These are phyloP conservation scores for Monascus purpureus DNA, from an alignment of 495 filamentous ascomycete genomes.

Conservation along the genomic window DNA sequence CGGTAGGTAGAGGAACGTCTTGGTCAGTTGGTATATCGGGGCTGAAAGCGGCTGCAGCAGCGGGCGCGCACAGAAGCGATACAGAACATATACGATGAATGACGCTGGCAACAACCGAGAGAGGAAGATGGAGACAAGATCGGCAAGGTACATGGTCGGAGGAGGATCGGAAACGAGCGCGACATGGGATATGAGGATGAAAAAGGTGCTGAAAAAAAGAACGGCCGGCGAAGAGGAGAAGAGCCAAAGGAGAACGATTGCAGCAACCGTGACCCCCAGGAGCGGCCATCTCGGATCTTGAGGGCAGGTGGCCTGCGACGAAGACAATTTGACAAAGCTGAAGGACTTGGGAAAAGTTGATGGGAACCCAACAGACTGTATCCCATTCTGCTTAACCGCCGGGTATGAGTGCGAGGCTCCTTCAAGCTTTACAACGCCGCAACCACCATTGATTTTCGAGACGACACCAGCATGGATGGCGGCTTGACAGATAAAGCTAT, in stretches of 20 bases:
- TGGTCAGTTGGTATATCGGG: constrained; percentile 46
- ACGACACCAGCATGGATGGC: constrained; percentile 70
- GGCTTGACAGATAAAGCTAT: constrained; percentile 70
- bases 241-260: constrained; percentile 50
- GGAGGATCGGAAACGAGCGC: constrained; percentile 69
- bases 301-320: constrained; percentile 26
- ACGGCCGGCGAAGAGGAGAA: constrained; percentile 53
- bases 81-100: constrained; percentile 62
- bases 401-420: constrained; percentile 52
- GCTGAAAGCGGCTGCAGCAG: constrained; percentile 44
- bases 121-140: constrained; percentile 54
- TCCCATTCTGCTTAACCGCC: constrained; percentile 44
- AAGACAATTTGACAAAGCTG: constrained; percentile 40
- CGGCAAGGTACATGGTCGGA: constrained; percentile 32
- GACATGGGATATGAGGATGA: constrained; percentile 63
- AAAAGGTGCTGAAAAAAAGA: constrained; percentile 60
- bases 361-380: constrained; percentile 54
- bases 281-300: constrained; percentile 59
- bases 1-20: constrained; percentile 60
- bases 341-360: constrained; percentile 67
- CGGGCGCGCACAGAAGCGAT: constrained; percentile 46
- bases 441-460: constrained; percentile 55
- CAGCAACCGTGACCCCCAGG: constrained; percentile 56
- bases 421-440: constrained; percentile 55
- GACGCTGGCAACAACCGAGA: constrained; percentile 65